Conservation (phyloP, 108 stramenopile genomes). For the Bacterosira constricta region DNA sequence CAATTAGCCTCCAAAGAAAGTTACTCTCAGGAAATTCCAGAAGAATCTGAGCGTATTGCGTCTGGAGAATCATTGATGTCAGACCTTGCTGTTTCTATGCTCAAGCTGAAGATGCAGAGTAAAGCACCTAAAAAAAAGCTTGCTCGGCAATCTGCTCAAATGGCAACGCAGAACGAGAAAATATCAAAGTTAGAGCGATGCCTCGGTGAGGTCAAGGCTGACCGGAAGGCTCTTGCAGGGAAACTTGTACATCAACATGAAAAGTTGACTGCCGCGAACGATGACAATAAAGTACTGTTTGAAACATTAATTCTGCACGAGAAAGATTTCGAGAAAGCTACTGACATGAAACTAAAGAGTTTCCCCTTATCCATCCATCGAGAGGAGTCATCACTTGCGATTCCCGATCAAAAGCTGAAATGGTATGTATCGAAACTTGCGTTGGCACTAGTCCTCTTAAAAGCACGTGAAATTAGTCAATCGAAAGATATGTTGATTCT, state of each 20-base stretch:
- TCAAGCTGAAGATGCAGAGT: conserved; percentile 2
- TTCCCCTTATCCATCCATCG: too few species aligned
- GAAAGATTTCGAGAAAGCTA: background rate
- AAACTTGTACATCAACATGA: background rate
- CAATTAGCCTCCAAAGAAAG: background rate
- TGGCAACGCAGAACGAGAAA: conserved; percentile 7
- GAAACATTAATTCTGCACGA: background rate
- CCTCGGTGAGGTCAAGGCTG: conserved; percentile 13
- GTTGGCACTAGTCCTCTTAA: too few species aligned
- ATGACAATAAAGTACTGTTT: background rate
- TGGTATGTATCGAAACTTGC: too few species aligned
- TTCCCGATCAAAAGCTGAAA: too few species aligned
- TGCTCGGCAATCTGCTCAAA: background rate
- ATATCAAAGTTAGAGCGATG: background rate
- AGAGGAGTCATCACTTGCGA: too few species aligned
- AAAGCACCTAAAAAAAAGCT: background rate
- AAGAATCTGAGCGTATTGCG: background rate
- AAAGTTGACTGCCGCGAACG: background rate
- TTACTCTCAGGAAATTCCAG: background rate
- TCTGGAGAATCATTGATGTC: background rate
- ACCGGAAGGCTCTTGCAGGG: conserved; percentile 1
- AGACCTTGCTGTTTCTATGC: background rate
- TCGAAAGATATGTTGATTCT: too few species aligned
- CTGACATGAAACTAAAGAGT: too few species aligned
- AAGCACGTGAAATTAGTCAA: too few species aligned